phyloP scores from a whole-genome alignment of 768 basidiomycete species.

The Gymnopilus dilepis region DNA sequence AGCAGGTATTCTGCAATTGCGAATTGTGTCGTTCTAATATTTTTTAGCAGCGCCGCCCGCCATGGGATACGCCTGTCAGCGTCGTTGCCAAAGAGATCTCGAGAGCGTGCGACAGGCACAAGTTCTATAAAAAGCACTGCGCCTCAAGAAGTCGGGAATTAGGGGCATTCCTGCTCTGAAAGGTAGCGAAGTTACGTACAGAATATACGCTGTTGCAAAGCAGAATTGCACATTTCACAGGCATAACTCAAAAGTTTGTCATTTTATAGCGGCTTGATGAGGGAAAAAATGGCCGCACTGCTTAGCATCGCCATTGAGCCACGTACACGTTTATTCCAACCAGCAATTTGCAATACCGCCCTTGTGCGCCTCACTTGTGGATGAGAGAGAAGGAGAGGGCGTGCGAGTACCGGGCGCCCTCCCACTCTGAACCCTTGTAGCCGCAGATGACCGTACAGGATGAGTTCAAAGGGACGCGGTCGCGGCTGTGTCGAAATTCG shows the following conservation, averaged over 20 bases:
- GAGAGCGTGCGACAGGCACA: constrained; percentile 13
- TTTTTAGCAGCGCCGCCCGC: neutral
- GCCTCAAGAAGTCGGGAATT: constrained; percentile 1
- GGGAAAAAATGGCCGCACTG: neutral
- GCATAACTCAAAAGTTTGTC: neutral
- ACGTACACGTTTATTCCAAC: neutral
- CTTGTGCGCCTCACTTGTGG: neutral
- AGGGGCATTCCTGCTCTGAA: neutral
- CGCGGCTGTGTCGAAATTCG: neutral
- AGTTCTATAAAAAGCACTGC: neutral
- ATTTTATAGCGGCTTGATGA: neutral
- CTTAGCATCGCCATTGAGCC: neutral
- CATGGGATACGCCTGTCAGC: constrained; percentile 7
- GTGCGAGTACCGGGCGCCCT: neutral
- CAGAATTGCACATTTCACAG: neutral
- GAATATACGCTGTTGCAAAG: neutral
- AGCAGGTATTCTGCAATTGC: neutral
- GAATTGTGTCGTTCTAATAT: neutral
- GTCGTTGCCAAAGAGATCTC: constrained; percentile 23
- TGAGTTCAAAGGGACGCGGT: constrained; percentile 8
- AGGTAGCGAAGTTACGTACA: neutral
- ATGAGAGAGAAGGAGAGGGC: neutral
- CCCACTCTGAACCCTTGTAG: neutral
- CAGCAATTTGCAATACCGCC: neutral
- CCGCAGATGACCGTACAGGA: constrained; percentile 4